Conservation (phyloP, 805 yeast species). For the Saturnispora halmiae region DNA sequence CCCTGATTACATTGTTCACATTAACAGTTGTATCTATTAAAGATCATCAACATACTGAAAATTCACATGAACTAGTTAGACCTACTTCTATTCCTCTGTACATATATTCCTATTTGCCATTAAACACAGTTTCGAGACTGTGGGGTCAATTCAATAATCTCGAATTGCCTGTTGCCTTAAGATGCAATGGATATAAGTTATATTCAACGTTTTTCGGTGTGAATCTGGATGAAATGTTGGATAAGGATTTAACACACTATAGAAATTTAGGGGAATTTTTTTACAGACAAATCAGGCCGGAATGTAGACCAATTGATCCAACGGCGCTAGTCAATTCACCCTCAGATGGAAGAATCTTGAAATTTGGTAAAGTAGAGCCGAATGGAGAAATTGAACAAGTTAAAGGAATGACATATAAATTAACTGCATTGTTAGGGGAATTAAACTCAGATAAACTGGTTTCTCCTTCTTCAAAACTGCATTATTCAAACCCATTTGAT, state of each 20-base stretch:
- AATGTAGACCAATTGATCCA: conserved; percentile 65
- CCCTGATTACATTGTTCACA: conserved; percentile 10
- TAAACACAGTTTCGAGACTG: conserved; percentile 80
- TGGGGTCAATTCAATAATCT: conserved; percentile 91
- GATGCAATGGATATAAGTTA: conserved; percentile 71
- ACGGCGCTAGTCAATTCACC: conserved; percentile 71
- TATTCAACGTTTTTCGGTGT: conserved; percentile 81
- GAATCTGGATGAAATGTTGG: conserved; percentile 79
- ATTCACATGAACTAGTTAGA: conserved; percentile 29
- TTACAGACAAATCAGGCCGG: conserved; percentile 72
- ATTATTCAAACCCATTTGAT: conserved; percentile 11
- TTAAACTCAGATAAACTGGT: conserved; percentile 35
- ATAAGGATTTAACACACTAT: conserved; percentile 66
- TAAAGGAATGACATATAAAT: conserved; percentile 88
- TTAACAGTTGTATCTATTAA: conserved; percentile 13
- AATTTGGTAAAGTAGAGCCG: conserved; percentile 61
- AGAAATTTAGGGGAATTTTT: conserved; percentile 84
- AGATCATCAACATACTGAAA: conserved; percentile 14
- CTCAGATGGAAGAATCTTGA: conserved; percentile 84
- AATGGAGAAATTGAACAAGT: conserved; percentile 93
- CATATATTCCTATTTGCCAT: conserved; percentile 81
- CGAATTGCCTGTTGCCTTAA: conserved; percentile 77
- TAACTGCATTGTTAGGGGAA: conserved; percentile 79
- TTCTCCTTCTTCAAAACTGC: conserved; percentile 36
- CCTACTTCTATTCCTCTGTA: conserved; percentile 85